Evolutionary conservation across 2,329 filamentous ascomycete genomes (phyloP).

Genomic region (Botrytis tulipae): DNA sequence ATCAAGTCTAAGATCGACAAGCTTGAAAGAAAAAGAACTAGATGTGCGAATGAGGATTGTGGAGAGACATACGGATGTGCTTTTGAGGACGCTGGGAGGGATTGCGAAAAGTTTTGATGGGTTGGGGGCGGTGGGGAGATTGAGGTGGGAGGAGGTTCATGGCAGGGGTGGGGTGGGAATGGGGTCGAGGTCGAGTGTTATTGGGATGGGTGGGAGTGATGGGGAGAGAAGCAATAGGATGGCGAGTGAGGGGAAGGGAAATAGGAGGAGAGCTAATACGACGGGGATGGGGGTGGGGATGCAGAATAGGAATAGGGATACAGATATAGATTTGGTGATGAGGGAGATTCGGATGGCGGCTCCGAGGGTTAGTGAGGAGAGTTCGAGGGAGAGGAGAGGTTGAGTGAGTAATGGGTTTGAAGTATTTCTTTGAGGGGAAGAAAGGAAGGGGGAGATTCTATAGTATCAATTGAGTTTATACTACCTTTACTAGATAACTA

Average conservation of each 20-base stretch:
- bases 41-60: constrained; percentile 29
- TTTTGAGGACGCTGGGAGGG: constrained; percentile 27
- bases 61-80: constrained; percentile 32
- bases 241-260: neutral
- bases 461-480: neutral
- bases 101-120: constrained; percentile 24
- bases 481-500: neutral
- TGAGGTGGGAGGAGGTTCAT: neutral
- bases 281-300: neutral
- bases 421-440: neutral
- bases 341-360: constrained; percentile 8
- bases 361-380: neutral
- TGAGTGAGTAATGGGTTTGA: neutral
- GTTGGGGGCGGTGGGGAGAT: neutral
- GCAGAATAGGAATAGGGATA: neutral
- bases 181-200: neutral
- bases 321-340: constrained; percentile 4
- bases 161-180: neutral
- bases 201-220: neutral
- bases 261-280: neutral
- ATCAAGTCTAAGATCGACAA: constrained; percentile 20
- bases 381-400: neutral
- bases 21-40: constrained; percentile 29
- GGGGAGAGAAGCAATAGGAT: neutral
- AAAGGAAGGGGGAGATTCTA: neutral